Evolutionary conservation across 1,139 yeast species (phyloP).

Genomic region (Meyerozyma guilliermondii): DNA sequence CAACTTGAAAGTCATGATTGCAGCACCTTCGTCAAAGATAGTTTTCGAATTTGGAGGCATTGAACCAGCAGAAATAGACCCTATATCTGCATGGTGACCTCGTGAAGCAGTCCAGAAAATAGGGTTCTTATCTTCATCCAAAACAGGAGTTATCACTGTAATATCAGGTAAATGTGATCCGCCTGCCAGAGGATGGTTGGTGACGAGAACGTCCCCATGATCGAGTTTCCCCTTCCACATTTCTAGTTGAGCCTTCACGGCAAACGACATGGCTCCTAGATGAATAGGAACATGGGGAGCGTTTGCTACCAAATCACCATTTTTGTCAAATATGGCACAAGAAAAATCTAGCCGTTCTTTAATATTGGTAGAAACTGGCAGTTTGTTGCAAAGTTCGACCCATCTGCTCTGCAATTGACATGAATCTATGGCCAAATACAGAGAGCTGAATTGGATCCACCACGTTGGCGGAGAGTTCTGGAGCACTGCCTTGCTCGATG

Average conservation of each 20-base stretch:
- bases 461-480: conserved; percentile 19
- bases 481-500: conserved; percentile 23
- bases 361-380: conserved; percentile 78
- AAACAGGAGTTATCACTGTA: conserved; percentile 68
- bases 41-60: conserved; percentile 46
- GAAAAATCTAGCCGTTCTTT: conserved; percentile 82
- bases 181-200: conserved; percentile 77
- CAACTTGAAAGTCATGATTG: conserved; percentile 35
- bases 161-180: conserved; percentile 84
- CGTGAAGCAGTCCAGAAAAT: conserved; percentile 44
- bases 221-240: conserved; percentile 56
- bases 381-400: conserved; percentile 77
- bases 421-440: conserved; percentile 77
- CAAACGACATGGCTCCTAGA: conserved; percentile 82
- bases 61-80: conserved; percentile 42
- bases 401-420: conserved; percentile 91
- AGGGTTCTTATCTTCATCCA: conserved; percentile 23
- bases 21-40: conserved; percentile 41
- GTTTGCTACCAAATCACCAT: conserved; percentile 77
- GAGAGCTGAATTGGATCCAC: conserved; percentile 71
- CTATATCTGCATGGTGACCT: conserved; percentile 47
- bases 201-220: conserved; percentile 71
- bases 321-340: conserved; percentile 72
- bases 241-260: conserved; percentile 64
- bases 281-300: conserved; percentile 90